Evolutionary conservation across 1,139 yeast genomes (phyloP).

Genomic region (Chernovozyma aurita): DNA sequence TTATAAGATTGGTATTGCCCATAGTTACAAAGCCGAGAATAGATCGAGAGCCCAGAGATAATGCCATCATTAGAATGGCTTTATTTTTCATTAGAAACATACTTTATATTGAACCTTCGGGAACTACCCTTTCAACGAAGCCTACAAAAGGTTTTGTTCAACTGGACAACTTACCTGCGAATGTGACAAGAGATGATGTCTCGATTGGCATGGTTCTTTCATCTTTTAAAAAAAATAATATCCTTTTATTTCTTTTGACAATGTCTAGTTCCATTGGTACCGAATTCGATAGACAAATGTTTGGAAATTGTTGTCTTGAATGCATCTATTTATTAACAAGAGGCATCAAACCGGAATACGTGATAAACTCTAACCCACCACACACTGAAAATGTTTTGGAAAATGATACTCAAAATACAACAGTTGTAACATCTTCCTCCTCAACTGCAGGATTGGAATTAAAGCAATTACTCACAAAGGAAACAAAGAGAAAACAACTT

Average conservation of each 20-base stretch:
- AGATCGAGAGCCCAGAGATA: constrained; percentile 69
- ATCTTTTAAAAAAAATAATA: constrained; percentile 64
- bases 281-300: constrained; percentile 57
- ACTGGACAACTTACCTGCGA: constrained; percentile 48
- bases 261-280: constrained; percentile 60
- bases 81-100: constrained; percentile 73
- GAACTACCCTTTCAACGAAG: constrained; percentile 42
- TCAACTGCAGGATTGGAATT: constrained; percentile 38
- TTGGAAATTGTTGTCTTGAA: constrained; percentile 67
- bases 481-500: constrained; percentile 46
- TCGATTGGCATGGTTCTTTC: constrained; percentile 54
- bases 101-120: constrained; percentile 69
- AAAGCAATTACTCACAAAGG: constrained; percentile 53
- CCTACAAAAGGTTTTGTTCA: constrained; percentile 17
- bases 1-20: constrained; percentile 66
- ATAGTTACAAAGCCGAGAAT: constrained; percentile 50
- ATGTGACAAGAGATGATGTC: constrained; percentile 61
- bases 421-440: background rate
- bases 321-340: constrained; percentile 60
- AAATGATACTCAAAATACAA: background rate
- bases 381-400: constrained; percentile 6
- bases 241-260: constrained; percentile 65
- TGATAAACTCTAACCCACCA: background rate
- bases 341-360: constrained; percentile 42
- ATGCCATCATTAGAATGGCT: constrained; percentile 67